Conservation (phyloP, 139 green algal genomes). For the Spirogloea muscicola region DNA sequence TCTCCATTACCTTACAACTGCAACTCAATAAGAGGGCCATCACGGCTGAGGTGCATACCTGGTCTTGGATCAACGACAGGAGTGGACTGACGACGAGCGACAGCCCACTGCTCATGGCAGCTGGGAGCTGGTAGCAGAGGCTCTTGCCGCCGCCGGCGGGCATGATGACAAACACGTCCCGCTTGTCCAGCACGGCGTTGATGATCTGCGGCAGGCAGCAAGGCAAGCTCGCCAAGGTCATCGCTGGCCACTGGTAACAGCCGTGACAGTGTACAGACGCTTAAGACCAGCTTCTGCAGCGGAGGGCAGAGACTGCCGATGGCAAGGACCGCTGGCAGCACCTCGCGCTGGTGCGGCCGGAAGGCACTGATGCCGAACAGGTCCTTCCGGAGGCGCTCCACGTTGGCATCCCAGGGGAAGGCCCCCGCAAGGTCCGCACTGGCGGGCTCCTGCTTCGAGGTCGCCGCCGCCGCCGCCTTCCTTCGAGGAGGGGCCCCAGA, state of each 20-base stretch:
- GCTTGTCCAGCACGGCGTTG: slow-evolving; percentile 63
- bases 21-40: too few relatives aligned
- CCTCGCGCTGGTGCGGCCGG: slow-evolving; percentile 38
- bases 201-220: slow-evolving; percentile 58
- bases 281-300: background rate
- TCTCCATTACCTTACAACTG: too few relatives aligned
- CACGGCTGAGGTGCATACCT: slow-evolving; percentile 27
- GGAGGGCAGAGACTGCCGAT: background rate
- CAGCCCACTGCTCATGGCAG: slow-evolving; percentile 67
- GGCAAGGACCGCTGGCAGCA: background rate
- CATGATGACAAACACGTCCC: slow-evolving; percentile 79
- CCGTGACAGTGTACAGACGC: background rate
- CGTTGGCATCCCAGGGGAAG: slow-evolving; percentile 39
- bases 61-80: slow-evolving; percentile 87
- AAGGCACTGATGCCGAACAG: slow-evolving; percentile 38
- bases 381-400: slow-evolving; percentile 27
- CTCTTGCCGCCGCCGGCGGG: slow-evolving; percentile 66
- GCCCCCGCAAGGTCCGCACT: too few relatives aligned
- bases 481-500: too few relatives aligned
- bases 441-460: too few relatives aligned
- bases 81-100: slow-evolving; percentile 92
- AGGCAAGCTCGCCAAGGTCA: background rate
- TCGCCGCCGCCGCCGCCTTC: too few relatives aligned
- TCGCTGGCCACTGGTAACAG: too few relatives aligned
- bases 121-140: slow-evolving; percentile 69